Evolutionary conservation across 75 land plant species (phyloP), one percentile per base, ranked within the genome.

Genomic region (Chamaecyparis obtusa): DNA sequence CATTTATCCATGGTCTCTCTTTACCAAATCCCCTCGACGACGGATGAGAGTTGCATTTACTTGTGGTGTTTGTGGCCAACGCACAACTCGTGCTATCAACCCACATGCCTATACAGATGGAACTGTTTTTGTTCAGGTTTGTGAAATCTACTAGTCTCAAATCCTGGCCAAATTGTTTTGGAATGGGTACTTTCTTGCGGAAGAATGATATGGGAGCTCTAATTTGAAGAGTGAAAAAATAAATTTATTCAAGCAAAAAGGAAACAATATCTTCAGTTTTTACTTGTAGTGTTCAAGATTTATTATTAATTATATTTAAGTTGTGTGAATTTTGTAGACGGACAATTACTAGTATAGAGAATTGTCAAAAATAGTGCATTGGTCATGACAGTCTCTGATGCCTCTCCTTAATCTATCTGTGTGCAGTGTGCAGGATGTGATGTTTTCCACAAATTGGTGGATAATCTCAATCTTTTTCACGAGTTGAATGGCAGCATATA

Each of bases 31-130:
- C 24, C 98, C 99, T 3, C 90, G 99, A 33, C 89, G 99, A 11
- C 85, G 98, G 51, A 95, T 98, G 99, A 93, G 95, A 27, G 98
- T 98, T 2, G 99, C 97, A 41, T 98, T 96, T 87, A 98, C 98
- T 49, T 96, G 99, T 87, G 95, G 94, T 49, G 94, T 98, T 51
- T 98, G 99, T 84, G 96, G 97, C 17, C 97, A 95, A 64, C 92
- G 99, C 8, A 96, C 99, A 54, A 96, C 96, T 60, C 94, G 99
- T 35, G 99, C 99, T 39, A 94, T 98, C 87, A 98, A 98, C 86
- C 99, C 99, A 24, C 99, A 96, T 90, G 99, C 99, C 57, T 98
- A 96, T 85, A 96, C 98, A 2, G 99, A 98, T 74, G 99, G 99
- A 83, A 98, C 99, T 74, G 99, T 98, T 51, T 98, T 98, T 87